phyloP scores from a whole-genome alignment of 2,329 filamentous ascomycete genomes.

The Phialophora verrucosa region DNA sequence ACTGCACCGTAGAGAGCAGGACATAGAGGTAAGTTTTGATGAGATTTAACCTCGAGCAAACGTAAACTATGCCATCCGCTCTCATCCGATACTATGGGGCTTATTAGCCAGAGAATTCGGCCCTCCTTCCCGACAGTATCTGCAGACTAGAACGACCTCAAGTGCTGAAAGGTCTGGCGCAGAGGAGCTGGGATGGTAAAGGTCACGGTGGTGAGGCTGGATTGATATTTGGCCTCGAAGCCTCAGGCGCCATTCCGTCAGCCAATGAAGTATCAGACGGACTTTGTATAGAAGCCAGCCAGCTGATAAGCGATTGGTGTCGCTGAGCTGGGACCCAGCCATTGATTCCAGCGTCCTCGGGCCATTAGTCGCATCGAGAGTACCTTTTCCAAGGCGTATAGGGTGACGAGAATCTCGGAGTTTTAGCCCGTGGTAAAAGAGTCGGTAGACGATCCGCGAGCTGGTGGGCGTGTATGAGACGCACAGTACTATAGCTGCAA shows the following conservation, averaged over 20 bases:
- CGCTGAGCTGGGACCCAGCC: background rate
- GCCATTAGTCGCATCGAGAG: background rate
- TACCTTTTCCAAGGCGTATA: background rate
- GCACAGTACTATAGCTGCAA: background rate
- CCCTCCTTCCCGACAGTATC: background rate
- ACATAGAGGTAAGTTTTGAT: background rate
- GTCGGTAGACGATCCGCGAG: background rate
- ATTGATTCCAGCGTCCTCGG: background rate
- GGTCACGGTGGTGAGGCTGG: background rate
- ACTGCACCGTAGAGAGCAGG: background rate
- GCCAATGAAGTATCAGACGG: background rate
- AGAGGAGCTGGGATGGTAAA: background rate
- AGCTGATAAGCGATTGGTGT: background rate
- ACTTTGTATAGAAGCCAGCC: background rate
- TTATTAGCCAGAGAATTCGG: background rate
- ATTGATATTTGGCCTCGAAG: background rate
- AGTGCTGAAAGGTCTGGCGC: no score
- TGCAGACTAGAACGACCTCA: background rate
- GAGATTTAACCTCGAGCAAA: background rate
- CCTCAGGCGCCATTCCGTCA: background rate
- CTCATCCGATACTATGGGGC: background rate
- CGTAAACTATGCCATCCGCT: background rate
- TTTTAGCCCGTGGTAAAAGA: background rate
- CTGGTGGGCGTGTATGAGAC: background rate
- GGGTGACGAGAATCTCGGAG: background rate